A percentile compares a stretch with the other conserved stretches of the same genome.
phyloP scores from a whole-genome alignment of 345 rosid genomes.

The Heritiera littoralis region DNA sequence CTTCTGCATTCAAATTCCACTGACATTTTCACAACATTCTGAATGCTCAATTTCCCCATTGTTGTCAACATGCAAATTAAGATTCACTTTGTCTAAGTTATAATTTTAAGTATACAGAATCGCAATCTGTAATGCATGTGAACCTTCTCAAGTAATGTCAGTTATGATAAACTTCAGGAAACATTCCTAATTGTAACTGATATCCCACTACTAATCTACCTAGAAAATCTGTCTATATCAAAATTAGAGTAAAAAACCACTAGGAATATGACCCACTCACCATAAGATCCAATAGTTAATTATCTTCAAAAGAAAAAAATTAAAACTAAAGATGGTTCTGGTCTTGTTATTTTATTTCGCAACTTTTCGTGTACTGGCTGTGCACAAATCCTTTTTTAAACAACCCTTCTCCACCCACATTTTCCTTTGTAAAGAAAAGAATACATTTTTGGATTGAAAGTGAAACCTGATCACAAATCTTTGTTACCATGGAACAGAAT shows the following conservation, averaged over 20 bases:
- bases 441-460: background rate
- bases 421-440: background rate
- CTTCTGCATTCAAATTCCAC: conserved; percentile 1
- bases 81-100: conserved; percentile 3
- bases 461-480: background rate
- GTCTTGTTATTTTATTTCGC: background rate
- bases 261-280: background rate
- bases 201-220: background rate
- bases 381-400: background rate
- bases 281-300: background rate
- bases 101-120: background rate
- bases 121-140: background rate
- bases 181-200: background rate
- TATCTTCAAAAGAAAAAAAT: background rate
- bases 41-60: background rate
- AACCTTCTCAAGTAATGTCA: conserved; percentile 1
- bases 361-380: background rate
- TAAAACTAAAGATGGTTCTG: background rate
- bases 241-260: background rate
- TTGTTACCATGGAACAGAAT: background rate
- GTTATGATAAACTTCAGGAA: background rate
- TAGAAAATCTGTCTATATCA: conserved; percentile 10
- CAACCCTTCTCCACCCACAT: background rate
- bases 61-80: conserved; percentile 5
- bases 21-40: no score